A percentile compares a stretch with the other conserved stretches of the same genome.
Evolutionary conservation across 2,329 filamentous ascomycete genomes (phyloP).

Genomic region (Trichoderma oligosporum): DNA sequence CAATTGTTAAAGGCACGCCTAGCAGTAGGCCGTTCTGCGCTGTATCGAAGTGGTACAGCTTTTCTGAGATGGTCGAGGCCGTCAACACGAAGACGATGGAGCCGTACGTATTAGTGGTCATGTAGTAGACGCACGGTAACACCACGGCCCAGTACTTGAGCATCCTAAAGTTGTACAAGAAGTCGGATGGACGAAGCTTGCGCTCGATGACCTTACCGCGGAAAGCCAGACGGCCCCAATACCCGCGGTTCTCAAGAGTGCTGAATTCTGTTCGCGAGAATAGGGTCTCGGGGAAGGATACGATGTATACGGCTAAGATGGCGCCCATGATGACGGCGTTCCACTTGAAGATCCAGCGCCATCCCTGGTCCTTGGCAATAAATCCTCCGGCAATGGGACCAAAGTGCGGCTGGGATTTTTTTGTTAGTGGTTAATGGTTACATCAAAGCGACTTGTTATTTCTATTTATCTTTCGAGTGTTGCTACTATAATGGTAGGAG

Average conservation of each 20-base stretch:
- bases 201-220: conserved; percentile 11
- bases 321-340: conserved; percentile 11
- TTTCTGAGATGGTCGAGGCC: conserved; percentile 8
- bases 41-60: conserved; percentile 9
- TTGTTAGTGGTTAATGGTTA: neutral
- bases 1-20: conserved; percentile 4
- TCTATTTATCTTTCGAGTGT: too few species aligned
- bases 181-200: conserved; percentile 2
- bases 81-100: conserved; percentile 14
- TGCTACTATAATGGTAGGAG: neutral
- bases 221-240: conserved; percentile 8
- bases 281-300: conserved; percentile 14
- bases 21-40: conserved; percentile 11
- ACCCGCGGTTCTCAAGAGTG: conserved; percentile 7
- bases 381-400: conserved; percentile 12
- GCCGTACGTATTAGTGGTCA: conserved; percentile 9
- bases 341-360: conserved; percentile 13
- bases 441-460: too few species aligned
- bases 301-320: neutral
- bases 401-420: conserved; percentile 1
- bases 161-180: conserved; percentile 11
- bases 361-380: conserved; percentile 5
- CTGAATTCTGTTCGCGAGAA: conserved; percentile 13
- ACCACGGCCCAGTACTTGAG: conserved; percentile 9
- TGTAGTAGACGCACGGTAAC: conserved; percentile 13